Evolutionary conservation across 306 rosid genomes (phyloP).

Genomic region (Pyrus communis): DNA sequence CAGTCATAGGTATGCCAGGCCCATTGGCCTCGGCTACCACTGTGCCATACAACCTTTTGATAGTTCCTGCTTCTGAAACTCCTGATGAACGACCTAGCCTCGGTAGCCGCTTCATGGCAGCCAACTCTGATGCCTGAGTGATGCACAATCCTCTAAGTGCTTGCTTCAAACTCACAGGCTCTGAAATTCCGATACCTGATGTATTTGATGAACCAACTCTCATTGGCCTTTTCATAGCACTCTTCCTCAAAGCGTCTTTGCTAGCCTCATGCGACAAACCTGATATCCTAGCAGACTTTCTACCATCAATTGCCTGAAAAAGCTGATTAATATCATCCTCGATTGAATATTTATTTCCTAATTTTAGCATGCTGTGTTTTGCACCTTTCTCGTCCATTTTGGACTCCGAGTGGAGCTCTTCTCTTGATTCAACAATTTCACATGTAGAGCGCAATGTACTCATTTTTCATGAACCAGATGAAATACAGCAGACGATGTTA

Average conservation of each 20-base stretch:
- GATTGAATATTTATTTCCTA: constrained; percentile 60
- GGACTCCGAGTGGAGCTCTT: constrained; percentile 41
- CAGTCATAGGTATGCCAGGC: constrained; percentile 33
- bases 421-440: constrained; percentile 78
- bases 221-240: constrained; percentile 90
- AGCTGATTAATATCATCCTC: constrained; percentile 88
- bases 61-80: constrained; percentile 81
- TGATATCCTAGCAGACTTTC: constrained; percentile 47
- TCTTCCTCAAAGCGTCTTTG: constrained; percentile 47
- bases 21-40: constrained; percentile 60
- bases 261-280: constrained; percentile 31
- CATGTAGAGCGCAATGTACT: constrained; percentile 37
- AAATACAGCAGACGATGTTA: constrained; percentile 7
- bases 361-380: constrained; percentile 30
- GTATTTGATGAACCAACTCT: constrained; percentile 60
- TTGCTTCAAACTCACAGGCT: constrained; percentile 89
- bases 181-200: constrained; percentile 90
- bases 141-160: constrained; percentile 96
- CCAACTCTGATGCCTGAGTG: constrained; percentile 98
- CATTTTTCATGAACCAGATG: constrained; percentile 39
- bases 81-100: constrained; percentile 70
- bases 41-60: constrained; percentile 65
- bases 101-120: constrained; percentile 79
- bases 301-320: constrained; percentile 75
- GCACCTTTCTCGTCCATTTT: constrained; percentile 39